phyloP scores from a whole-genome alignment of 352 stramenopile genomes.

The Phytophthora melonis region DNA sequence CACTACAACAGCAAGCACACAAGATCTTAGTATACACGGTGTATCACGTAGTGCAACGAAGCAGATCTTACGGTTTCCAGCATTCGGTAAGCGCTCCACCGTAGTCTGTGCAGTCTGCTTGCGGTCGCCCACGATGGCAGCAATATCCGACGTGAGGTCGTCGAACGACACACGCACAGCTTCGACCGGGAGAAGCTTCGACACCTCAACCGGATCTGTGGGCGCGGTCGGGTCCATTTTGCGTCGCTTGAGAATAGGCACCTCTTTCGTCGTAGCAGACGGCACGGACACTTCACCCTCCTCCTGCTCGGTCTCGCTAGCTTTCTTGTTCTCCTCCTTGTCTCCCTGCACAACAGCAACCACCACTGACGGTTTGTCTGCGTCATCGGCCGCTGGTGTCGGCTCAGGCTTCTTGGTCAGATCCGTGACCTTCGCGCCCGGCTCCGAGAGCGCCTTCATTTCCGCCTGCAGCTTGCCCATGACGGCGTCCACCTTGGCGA shows the following conservation, averaged over 20 bases:
- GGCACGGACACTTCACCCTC: slow-evolving; percentile 41
- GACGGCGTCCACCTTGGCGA: slow-evolving; percentile 57
- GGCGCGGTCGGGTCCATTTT: slow-evolving; percentile 45
- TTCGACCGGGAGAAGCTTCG: slow-evolving; percentile 50
- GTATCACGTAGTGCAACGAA: not conserved
- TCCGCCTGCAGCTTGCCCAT: slow-evolving; percentile 57
- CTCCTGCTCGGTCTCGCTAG: slow-evolving; percentile 26
- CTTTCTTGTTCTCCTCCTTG: slow-evolving; percentile 15
- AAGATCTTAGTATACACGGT: slow-evolving; percentile 7
- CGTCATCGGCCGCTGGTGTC: slow-evolving; percentile 9
- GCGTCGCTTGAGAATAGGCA: slow-evolving; percentile 49
- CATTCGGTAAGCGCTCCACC: slow-evolving; percentile 35
- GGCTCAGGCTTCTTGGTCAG: slow-evolving; percentile 12
- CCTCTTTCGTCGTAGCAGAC: slow-evolving; percentile 10
- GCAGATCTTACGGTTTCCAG: slow-evolving; percentile 41
- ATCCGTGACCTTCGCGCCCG: slow-evolving; percentile 25
- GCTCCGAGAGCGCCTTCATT: slow-evolving; percentile 51
- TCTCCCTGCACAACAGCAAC: slow-evolving; percentile 25
- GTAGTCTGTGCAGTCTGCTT: slow-evolving; percentile 40
- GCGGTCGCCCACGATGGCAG: slow-evolving; percentile 53
- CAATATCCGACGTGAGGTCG: slow-evolving; percentile 66
- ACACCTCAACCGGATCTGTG: slow-evolving; percentile 28
- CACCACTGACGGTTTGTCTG: slow-evolving; percentile 12
- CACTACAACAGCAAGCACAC: slow-evolving; percentile 39
- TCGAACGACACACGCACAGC: slow-evolving; percentile 63